Base-by-base conservation (phyloP, 805 yeast species). In the Saccharomycopsis schoenii region DNA sequence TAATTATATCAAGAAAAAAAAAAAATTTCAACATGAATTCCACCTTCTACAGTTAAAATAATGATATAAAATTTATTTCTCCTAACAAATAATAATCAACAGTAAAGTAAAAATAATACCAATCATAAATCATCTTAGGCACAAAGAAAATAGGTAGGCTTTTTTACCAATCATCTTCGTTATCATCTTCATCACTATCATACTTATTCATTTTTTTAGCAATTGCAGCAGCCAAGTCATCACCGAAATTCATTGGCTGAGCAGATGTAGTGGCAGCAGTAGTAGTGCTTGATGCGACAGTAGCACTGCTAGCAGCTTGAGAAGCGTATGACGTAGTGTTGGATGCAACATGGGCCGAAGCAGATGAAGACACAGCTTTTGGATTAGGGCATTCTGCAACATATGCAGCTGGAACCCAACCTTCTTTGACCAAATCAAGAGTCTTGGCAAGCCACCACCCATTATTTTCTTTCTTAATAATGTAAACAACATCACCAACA, bases 321-420 rank as follows among this genome's bases (percentile, higher is more conserved):
- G 58, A 40, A 21, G 60, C 60, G 29, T 10, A 15, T 2, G 50
- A 15, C 1, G 39, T 34, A 14, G 40, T 41, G 29, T 57, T 57
- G 51, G 25, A 19, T 11, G 19, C 25, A 36, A 15, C 29, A 36
- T 43, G 34, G 2, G 57, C 57, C 3, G 25, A n/a, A 54, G 58
- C 29, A 17, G 42, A 9, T 11, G 36, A 17, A 19, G 41, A 25
- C 5, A 47, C 9, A 21, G 51, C 55, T 9, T 39, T 55, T 42
- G 86, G 83, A 12, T 81, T 79, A 2, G 73, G 81, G 65, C 81
- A 80, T 63, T 82, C 83, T 21, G 77, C 83, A 68, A 93, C 83
- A 70, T 92, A 94, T n/a, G 92, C 88, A 24, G 94, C 86, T 14
- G 99, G 99, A 12, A 94, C 93, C 99, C 99, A 94, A 4, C 99